These are phyloP conservation scores for Hypomyces rosellus DNA, from an alignment of 2,329 filamentous ascomycete species.

Conservation along the genomic window DNA sequence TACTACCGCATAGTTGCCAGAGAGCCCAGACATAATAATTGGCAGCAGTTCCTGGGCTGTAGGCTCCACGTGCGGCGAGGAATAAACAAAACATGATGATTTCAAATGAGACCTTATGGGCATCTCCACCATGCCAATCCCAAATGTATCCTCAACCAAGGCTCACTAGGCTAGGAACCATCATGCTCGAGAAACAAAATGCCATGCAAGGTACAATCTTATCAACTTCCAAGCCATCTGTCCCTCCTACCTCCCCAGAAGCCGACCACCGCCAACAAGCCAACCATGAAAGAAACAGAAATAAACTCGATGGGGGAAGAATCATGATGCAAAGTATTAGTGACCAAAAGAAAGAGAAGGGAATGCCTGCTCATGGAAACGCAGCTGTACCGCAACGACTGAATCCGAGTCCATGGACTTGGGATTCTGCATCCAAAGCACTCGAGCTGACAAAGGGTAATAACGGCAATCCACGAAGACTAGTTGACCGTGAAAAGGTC, in stretches of 20 bases:
- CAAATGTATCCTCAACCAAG: neutral
- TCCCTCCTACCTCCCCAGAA: slow-evolving; percentile 28
- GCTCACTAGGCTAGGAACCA: neutral
- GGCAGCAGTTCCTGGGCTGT: too few relatives aligned
- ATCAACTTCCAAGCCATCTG: neutral
- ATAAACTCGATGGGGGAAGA: slow-evolving; percentile 14
- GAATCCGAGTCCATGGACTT: slow-evolving; percentile 10
- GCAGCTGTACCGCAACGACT: slow-evolving; percentile 35
- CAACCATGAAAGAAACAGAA: slow-evolving; percentile 21
- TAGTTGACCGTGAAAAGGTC: slow-evolving; percentile 3
- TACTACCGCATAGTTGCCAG: too few relatives aligned
- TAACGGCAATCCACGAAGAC: slow-evolving; percentile 3
- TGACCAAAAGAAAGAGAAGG: slow-evolving; percentile 24
- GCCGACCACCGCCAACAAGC: slow-evolving; percentile 20
- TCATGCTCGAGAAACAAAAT: neutral
- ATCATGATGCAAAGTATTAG: slow-evolving; percentile 13
- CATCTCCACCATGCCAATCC: neutral
- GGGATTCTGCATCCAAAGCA: slow-evolving; percentile 9
- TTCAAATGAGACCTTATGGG: neutral
- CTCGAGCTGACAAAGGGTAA: slow-evolving; percentile 9
- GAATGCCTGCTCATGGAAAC: slow-evolving; percentile 24
- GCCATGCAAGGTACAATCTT: neutral
- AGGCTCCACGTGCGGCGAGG: too few relatives aligned
- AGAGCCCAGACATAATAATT: too few relatives aligned
- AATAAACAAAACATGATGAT: neutral